These are phyloP conservation scores for Schizonepeta tenuifolia DNA, from an alignment of 257 asterid species.

Conservation along the genomic window DNA sequence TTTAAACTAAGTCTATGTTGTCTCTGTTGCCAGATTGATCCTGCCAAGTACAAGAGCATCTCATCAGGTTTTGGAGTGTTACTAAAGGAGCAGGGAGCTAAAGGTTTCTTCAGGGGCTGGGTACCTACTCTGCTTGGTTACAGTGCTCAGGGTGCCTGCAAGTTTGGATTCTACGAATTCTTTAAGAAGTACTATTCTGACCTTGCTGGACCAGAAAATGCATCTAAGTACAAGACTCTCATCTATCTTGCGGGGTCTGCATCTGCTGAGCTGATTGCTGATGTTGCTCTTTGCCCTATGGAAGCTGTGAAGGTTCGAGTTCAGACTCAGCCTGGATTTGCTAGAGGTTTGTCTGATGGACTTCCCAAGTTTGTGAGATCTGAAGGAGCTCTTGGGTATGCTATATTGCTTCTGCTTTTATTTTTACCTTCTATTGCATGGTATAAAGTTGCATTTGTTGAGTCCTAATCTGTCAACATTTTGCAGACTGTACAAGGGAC, in stretches of 20 bases:
- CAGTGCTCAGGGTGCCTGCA: slow-evolving; percentile 67
- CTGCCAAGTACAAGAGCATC: slow-evolving; percentile 57
- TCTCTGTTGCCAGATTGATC: slow-evolving; percentile 44
- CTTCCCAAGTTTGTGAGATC: slow-evolving; percentile 57
- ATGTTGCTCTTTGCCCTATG: slow-evolving; percentile 54
- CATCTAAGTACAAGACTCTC: slow-evolving; percentile 47
- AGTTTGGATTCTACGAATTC: slow-evolving; percentile 56
- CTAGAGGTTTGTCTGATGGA: slow-evolving; percentile 54
- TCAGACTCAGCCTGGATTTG: slow-evolving; percentile 65
- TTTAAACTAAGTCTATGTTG: not conserved
- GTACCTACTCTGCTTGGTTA: slow-evolving; percentile 58
- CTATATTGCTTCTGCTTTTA: not conserved
- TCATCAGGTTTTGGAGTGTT: slow-evolving; percentile 55
- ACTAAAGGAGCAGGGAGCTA: slow-evolving; percentile 52
- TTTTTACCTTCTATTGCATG: slow-evolving; percentile 10
- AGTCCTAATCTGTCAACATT: slow-evolving; percentile 1
- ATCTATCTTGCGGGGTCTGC: slow-evolving; percentile 63
- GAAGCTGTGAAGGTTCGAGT: slow-evolving; percentile 64
- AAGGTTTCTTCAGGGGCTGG: slow-evolving; percentile 61
- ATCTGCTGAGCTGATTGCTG: slow-evolving; percentile 61
- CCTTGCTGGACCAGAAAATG: slow-evolving; percentile 57
- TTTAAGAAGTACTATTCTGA: slow-evolving; percentile 55
- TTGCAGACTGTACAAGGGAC: slow-evolving; percentile 84
- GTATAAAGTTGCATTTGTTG: not conserved
- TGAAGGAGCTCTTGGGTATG: slow-evolving; percentile 60